Conservation (phyloP, 2,329 filamentous ascomycete species). For the Metarhizium guizhouense region DNA sequence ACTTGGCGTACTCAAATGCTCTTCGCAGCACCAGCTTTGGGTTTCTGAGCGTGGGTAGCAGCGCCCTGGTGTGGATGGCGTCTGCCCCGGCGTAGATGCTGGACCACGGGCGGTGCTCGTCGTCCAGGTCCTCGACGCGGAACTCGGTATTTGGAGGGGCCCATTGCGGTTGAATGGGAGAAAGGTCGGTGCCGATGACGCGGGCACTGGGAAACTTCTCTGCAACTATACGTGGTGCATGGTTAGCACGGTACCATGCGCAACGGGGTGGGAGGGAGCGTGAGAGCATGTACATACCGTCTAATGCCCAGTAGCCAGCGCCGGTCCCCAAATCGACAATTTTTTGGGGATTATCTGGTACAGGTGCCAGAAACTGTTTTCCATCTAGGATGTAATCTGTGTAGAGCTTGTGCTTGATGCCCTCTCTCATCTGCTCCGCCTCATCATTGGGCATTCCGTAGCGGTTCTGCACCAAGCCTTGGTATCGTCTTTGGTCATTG, state of each 20-base stretch:
- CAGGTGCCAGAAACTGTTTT: slow-evolving; percentile 32
- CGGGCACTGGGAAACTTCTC: slow-evolving; percentile 35
- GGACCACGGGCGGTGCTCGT: slow-evolving; percentile 25
- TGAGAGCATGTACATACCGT: slow-evolving; percentile 25
- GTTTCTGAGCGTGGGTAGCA: slow-evolving; percentile 41
- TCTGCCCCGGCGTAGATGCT: slow-evolving; percentile 33
- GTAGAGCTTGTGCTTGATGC: slow-evolving; percentile 36
- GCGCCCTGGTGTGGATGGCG: slow-evolving; percentile 43
- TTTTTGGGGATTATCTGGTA: slow-evolving; percentile 35
- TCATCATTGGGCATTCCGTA: slow-evolving; percentile 47
- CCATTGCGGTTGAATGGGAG: slow-evolving; percentile 33
- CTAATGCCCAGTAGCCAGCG: slow-evolving; percentile 47
- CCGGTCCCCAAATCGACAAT: slow-evolving; percentile 43
- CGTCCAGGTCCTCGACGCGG: slow-evolving; percentile 30
- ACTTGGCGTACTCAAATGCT: slow-evolving; percentile 28
- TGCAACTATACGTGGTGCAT: slow-evolving; percentile 26
- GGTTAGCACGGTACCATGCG: background rate
- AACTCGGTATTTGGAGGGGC: slow-evolving; percentile 50
- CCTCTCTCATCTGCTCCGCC: slow-evolving; percentile 38
- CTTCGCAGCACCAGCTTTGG: slow-evolving; percentile 40
- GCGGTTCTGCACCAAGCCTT: slow-evolving; percentile 34
- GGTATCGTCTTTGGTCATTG: slow-evolving; percentile 33
- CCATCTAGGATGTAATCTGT: slow-evolving; percentile 38
- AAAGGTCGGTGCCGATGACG: slow-evolving; percentile 36
- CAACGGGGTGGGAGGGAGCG: background rate